phyloP scores from a whole-genome alignment of 768 basidiomycete species.

The Phallus indusiatus region DNA sequence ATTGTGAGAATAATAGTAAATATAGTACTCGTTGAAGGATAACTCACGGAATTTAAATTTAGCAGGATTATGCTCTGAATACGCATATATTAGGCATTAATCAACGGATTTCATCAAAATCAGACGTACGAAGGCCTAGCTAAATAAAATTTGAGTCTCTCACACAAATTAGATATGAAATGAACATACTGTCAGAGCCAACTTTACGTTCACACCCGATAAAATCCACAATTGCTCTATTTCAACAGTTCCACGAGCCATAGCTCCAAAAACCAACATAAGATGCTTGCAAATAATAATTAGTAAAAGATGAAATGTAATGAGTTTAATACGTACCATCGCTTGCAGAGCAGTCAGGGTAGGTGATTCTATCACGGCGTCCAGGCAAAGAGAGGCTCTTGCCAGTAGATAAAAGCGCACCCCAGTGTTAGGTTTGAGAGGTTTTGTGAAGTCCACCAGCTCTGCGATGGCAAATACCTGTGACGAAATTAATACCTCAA shows the following conservation, averaged over 20 bases:
- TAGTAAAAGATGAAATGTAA: background rate
- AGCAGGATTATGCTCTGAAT: slow-evolving; percentile 2
- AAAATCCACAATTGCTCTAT: slow-evolving; percentile 5
- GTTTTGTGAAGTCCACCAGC: slow-evolving; percentile 6
- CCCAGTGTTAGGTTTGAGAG: background rate
- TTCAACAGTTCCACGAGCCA: slow-evolving; percentile 1
- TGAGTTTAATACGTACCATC: background rate
- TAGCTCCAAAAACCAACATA: background rate
- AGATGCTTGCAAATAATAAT: background rate
- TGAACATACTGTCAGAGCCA: slow-evolving; percentile 5
- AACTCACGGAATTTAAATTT: slow-evolving; percentile 3
- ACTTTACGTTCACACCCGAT: slow-evolving; percentile 2
- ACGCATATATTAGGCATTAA: background rate
- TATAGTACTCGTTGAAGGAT: background rate
- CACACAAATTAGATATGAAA: background rate
- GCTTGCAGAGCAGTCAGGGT: slow-evolving; percentile 7
- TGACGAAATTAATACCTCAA: background rate
- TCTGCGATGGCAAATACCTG: slow-evolving; percentile 8
- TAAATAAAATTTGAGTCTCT: background rate
- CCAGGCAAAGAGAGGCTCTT: slow-evolving; percentile 1
- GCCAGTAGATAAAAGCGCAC: slow-evolving; percentile 3
- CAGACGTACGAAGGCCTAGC: slow-evolving; percentile 5
- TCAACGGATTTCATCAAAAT: background rate
- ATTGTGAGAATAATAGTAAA: background rate
- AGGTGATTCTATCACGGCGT: slow-evolving; percentile 2